Percentiles rank a stretch among this genome's conserved stretches.
Evolutionary conservation across 2,329 filamentous ascomycete species (phyloP).

Genomic region (Penicillium sp.): DNA sequence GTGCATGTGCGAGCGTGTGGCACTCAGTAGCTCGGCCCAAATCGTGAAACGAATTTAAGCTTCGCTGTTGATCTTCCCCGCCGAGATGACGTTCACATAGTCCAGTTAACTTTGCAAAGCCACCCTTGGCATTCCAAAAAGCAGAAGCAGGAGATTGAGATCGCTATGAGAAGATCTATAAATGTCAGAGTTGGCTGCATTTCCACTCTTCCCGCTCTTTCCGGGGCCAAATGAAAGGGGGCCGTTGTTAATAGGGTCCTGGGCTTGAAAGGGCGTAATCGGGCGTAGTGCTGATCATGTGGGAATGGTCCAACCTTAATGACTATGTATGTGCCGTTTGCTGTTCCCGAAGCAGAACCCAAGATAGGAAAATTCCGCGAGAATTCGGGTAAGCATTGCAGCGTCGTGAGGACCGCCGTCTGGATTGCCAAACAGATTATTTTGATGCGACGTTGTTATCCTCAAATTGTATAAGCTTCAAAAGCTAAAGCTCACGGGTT

Average conservation of each 20-base stretch:
- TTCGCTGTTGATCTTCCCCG: neutral
- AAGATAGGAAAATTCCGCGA: too few species aligned
- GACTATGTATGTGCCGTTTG: too few species aligned
- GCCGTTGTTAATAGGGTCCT: neutral
- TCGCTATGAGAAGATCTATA: too few species aligned
- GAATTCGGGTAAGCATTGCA: too few species aligned
- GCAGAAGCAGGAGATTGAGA: neutral
- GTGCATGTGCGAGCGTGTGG: too few species aligned
- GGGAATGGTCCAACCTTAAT: neutral
- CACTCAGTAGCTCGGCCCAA: neutral
- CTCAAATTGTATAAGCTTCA: neutral
- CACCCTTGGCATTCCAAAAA: constrained; percentile 2
- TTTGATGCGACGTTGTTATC: too few species aligned
- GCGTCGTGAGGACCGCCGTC: too few species aligned
- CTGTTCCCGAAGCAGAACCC: too few species aligned
- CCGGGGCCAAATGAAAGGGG: too few species aligned
- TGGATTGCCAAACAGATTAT: too few species aligned
- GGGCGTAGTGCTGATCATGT: neutral
- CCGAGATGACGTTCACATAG: constrained; percentile 1
- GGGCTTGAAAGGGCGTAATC: too few species aligned
- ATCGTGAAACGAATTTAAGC: constrained; percentile 1
- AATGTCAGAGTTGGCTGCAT: constrained; percentile 3
- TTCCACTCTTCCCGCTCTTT: neutral
- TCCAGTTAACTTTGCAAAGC: constrained; percentile 1
- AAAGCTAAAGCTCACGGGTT: constrained; percentile 2